Evolutionary conservation across 208 protist genomes (phyloP).

Genomic region (Crithidia sp.): DNA sequence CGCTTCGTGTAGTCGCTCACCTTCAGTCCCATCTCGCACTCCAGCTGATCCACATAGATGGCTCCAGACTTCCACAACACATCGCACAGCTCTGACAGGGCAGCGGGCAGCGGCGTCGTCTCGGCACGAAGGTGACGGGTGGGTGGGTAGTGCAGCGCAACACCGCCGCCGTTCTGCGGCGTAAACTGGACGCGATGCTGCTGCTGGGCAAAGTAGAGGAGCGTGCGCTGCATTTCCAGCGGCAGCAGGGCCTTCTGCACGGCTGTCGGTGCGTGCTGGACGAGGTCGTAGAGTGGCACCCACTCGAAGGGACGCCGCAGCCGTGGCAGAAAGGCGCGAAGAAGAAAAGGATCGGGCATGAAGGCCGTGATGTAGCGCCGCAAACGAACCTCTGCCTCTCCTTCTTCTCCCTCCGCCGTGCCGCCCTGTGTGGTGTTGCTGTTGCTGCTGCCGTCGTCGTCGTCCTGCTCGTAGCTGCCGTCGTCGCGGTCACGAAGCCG

Average conservation of each 20-base stretch:
- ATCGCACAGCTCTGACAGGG: conserved; percentile 15
- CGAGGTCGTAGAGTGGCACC: conserved; percentile 38
- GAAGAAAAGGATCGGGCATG: conserved; percentile 49
- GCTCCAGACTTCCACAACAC: conserved; percentile 3
- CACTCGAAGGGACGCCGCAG: conserved; percentile 31
- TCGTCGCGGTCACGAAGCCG: not conserved
- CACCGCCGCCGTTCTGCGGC: conserved; percentile 38
- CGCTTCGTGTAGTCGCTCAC: conserved; percentile 26
- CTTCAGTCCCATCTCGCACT: not conserved
- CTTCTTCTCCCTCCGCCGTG: not conserved
- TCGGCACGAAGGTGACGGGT: conserved; percentile 12
- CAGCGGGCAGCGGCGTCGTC: conserved; percentile 32
- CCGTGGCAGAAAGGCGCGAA: conserved; percentile 30
- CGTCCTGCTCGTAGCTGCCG: not conserved
- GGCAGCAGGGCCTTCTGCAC: conserved; percentile 37
- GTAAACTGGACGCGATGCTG: conserved; percentile 66
- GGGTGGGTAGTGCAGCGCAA: conserved; percentile 20
- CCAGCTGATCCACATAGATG: conserved; percentile 27
- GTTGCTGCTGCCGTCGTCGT: not conserved
- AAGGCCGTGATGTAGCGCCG: conserved; percentile 35
- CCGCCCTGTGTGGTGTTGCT: not conserved
- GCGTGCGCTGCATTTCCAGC: conserved; percentile 32
- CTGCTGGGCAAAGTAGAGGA: conserved; percentile 73
- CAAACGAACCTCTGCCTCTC: not conserved
- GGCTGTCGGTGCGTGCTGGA: conserved; percentile 30